Evolutionary conservation across 495 filamentous ascomycete genomes (phyloP).

Genomic region (Daldinia loculata): DNA sequence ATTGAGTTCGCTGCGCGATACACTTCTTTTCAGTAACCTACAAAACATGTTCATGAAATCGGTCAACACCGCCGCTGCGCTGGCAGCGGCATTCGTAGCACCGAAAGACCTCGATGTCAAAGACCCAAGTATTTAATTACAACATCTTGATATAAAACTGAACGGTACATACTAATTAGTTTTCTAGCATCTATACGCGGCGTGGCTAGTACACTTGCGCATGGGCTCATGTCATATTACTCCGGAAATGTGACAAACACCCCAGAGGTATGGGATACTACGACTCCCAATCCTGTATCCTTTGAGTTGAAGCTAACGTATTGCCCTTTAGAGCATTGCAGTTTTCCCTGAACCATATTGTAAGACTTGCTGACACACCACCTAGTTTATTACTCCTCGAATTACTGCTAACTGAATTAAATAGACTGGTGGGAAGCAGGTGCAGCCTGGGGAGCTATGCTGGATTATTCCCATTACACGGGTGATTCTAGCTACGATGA

Average conservation of each 20-base stretch:
- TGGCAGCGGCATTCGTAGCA: conserved; percentile 43
- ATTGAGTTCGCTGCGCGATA: conserved; percentile 29
- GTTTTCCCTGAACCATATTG: conserved; percentile 75
- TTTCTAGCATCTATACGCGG: conserved; percentile 57
- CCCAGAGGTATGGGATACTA: conserved; percentile 51
- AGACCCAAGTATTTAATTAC: conserved; percentile 48
- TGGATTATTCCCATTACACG: conserved; percentile 88
- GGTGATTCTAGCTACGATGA: conserved; percentile 77
- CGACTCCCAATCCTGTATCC: conserved; percentile 25
- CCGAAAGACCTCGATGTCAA: conserved; percentile 57
- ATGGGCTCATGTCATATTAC: conserved; percentile 69
- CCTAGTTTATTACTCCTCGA: neutral
- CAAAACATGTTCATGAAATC: conserved; percentile 46
- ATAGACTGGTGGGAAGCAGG: conserved; percentile 84
- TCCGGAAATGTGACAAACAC: conserved; percentile 69
- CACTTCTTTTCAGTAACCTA: conserved; percentile 13
- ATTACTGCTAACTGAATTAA: conserved; percentile 45
- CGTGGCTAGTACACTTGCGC: conserved; percentile 59
- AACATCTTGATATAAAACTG: neutral
- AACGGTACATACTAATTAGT: neutral
- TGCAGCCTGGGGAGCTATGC: conserved; percentile 73
- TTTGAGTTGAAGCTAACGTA: conserved; percentile 32
- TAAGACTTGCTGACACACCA: conserved; percentile 46
- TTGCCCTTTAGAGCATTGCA: conserved; percentile 53
- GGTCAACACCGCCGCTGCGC: conserved; percentile 40